Evolutionary conservation across 768 basidiomycete genomes (phyloP).

Genomic region (Xerocomellus chrysenteron): DNA sequence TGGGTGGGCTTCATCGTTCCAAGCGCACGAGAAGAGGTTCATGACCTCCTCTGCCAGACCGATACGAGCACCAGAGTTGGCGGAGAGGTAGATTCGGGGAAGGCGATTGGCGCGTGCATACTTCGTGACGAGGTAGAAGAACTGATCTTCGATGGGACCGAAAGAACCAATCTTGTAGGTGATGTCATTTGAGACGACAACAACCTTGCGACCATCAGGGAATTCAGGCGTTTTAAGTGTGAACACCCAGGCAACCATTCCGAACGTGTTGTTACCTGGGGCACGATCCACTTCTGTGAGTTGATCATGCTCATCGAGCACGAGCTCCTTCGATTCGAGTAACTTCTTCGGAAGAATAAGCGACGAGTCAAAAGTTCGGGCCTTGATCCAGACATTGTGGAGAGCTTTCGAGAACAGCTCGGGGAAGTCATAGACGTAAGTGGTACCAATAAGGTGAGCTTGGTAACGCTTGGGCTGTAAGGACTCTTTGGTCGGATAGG

Average conservation of each 20-base stretch:
- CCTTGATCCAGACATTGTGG: conserved; percentile 87
- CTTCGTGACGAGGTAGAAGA: conserved; percentile 93
- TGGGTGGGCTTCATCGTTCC: conserved; percentile 77
- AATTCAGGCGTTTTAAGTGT: conserved; percentile 90
- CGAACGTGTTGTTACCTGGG: conserved; percentile 91
- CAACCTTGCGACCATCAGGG: conserved; percentile 80
- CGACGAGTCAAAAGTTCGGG: conserved; percentile 60
- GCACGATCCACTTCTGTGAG: conserved; percentile 88
- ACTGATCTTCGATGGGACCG: conserved; percentile 92
- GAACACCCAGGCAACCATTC: conserved; percentile 99
- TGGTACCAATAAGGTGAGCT: conserved; percentile 96
- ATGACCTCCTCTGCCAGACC: conserved; percentile 93
- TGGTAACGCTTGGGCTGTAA: conserved; percentile 99
- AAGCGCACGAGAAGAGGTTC: conserved; percentile 85
- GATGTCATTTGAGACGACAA: conserved; percentile 97
- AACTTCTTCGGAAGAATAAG: conserved; percentile 74
- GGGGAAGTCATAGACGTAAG: conserved; percentile 99
- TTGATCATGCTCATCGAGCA: conserved; percentile 90
- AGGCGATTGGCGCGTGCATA: conserved; percentile 87
- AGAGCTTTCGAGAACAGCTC: conserved; percentile 97
- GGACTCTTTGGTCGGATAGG: conserved; percentile 97
- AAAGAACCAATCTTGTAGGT: conserved; percentile 99
- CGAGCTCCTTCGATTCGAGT: conserved; percentile 84
- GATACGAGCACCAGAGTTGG: conserved; percentile 97
- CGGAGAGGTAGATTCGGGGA: conserved; percentile 96